Evolutionary conservation across 176 grass and related monocot species (phyloP).

Genomic region (Hordeum marinum): DNA sequence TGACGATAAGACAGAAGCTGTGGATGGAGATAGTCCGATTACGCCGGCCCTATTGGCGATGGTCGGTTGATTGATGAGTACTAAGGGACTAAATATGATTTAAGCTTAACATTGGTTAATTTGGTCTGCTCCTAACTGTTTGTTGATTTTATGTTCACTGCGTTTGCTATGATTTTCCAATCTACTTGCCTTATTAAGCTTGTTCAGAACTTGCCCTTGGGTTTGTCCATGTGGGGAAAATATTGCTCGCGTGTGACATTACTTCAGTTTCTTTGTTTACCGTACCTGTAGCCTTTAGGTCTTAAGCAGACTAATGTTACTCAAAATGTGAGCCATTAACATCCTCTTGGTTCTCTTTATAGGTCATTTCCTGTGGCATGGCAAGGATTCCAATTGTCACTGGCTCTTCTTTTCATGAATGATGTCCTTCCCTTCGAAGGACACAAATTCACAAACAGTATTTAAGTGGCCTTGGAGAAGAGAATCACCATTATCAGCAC

Average conservation of each 20-base stretch:
- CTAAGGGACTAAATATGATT: background rate
- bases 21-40: background rate
- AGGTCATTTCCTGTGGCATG: slow-evolving; percentile 40
- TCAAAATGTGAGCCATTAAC: background rate
- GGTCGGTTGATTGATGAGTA: background rate
- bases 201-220: background rate
- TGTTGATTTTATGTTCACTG: background rate
- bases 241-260: background rate
- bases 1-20: background rate
- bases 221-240: background rate
- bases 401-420: slow-evolving; percentile 32
- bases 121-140: background rate
- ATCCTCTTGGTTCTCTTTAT: background rate
- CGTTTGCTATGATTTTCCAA: background rate
- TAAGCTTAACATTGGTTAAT: background rate
- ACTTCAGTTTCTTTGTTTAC: background rate
- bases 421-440: slow-evolving; percentile 58
- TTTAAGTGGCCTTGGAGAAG: slow-evolving; percentile 71
- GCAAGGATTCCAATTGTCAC: slow-evolving; percentile 34
- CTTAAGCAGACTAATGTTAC: background rate
- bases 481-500: slow-evolving; percentile 45
- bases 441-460: slow-evolving; percentile 20
- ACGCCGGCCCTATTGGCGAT: background rate
- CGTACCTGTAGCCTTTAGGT: background rate
- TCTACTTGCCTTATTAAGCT: background rate